Base-by-base conservation (phyloP, 2,329 filamentous ascomycete species). In the Monilinia laxa region DNA sequence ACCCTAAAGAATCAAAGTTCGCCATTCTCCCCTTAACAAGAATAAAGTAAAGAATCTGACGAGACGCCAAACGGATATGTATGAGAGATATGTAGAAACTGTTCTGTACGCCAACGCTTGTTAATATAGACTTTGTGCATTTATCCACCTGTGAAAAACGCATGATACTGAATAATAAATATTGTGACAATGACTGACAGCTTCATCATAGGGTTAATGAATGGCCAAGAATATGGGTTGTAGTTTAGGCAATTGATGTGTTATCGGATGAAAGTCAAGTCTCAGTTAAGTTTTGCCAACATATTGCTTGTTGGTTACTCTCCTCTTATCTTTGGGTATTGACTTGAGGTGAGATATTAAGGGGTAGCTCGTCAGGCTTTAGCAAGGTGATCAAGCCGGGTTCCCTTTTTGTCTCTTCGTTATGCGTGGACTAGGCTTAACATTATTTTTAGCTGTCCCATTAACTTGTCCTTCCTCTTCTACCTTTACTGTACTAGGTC, bases 391-490 rank as follows among this genome's bases (percentile, higher is more conserved):
- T 72, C 70, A 73, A 28, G 70, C 65, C 20, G 68, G 68, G 51
- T 73, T 73, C 18, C 67, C 68, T 68, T 79, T 79, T 67, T 79
- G 76, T 70, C 77, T 74, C 68, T 79, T 79, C 51, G 73, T 75
- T 69, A 78, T 77, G 67, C 77, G 74, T 51, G 78, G 78, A 70
- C 78, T 80, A 47, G 77, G 76, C 66, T 79, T 79, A n/a, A 79
- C 76, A 31, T 73, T 71, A 14, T 74, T 70, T 62, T 74, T 75
- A 12, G 71, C 68, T 56, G 69, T 72, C 11, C 75, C 74, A 58
- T 76, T 76, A 5, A 71, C 69, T 63, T 75, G 74, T 28, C 62
- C 66, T 16, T 77, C 76, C 35, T 73, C 73, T 71, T 78, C 76
- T n/a, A 71, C 72, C 68, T 80, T 79, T 62, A 78, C 75, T 56